Evolutionary conservation across 257 asterid species (phyloP).

Genomic region (Plantago ovata): DNA sequence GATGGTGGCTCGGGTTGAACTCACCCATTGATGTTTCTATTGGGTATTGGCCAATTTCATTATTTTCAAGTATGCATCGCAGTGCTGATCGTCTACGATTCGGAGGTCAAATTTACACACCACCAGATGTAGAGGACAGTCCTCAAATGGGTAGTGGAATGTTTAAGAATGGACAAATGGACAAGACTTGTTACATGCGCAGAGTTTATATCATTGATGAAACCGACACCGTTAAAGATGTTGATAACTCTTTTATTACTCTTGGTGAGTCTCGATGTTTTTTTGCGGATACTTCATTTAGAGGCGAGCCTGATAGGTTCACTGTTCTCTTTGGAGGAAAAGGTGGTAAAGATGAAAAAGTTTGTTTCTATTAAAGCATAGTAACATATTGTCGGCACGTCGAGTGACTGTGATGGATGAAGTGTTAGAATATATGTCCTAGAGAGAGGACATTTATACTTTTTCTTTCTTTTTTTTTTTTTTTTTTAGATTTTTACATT

Average conservation of each 20-base stretch:
- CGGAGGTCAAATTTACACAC: slow-evolving; percentile 5
- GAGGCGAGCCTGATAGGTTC: background rate
- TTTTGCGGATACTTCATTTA: background rate
- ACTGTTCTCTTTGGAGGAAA: background rate
- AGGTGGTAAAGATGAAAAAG: background rate
- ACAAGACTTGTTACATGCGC: slow-evolving; percentile 2
- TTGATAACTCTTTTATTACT: background rate
- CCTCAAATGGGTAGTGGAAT: slow-evolving; percentile 11
- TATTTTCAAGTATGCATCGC: background rate
- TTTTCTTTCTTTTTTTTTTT: too few species aligned
- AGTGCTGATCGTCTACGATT: background rate
- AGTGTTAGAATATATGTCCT: too few species aligned
- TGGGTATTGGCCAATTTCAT: background rate
- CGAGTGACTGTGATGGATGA: too few species aligned
- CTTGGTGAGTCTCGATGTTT: background rate
- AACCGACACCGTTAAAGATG: background rate
- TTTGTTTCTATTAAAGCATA: too few species aligned
- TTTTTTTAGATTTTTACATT: too few species aligned
- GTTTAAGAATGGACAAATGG: background rate
- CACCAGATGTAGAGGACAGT: background rate
- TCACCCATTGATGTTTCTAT: background rate
- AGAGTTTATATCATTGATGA: background rate
- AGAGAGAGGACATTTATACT: too few species aligned
- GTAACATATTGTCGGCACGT: too few species aligned
- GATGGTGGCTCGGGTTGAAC: background rate